Base-by-base conservation (phyloP, 768 basidiomycete genomes). In the Russula sp. region DNA sequence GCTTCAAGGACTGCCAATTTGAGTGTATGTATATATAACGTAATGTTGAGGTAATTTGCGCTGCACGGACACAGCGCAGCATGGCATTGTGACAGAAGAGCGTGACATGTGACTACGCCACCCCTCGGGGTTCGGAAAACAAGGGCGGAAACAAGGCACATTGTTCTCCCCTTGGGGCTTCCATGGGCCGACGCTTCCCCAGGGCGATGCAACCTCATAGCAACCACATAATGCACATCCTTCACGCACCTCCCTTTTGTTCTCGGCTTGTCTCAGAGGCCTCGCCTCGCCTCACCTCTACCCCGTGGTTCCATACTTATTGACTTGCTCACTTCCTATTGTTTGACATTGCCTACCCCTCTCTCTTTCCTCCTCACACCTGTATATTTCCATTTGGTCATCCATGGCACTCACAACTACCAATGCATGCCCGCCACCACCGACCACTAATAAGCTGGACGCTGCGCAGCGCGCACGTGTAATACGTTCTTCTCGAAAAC, bases 401-500 rank as follows among this genome's bases (percentile, higher is more conserved):
- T n/a, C 2, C 29, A 62, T 62, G 61, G 5, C 60, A 2, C 58
- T 49, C 13, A 13, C 46, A 29, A 42, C 5, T n/a, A 35, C 39
- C 45, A 18, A 10, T 29, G 16, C 32, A n/a, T 9, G 4, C 39
- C 14, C 42, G 5, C 65, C 56, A 39, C 64, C 65, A 11, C 56
- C 59, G 25, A 65, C 63, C 7, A 41, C 49, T 10, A 65, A 66
- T 46, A 65, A 52, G 10, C 65, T 66, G 11, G 64, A 51, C 46
- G 35, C 64, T 1, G 53, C 36, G 18, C 65, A 65, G 60, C 66
- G 66, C 5, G 56, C 52, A 36, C 66, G 66, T 25, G 45, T 59
- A 22, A 61, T 67, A 38, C 64, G 66, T 35, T 67, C 64, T 7
- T 61, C 66, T 9, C 64, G 66, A 49, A 67, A 67, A 35, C 53